Evolutionary conservation across 75 land plant species (phyloP).

Genomic region (Chamaecyparis obtusa): DNA sequence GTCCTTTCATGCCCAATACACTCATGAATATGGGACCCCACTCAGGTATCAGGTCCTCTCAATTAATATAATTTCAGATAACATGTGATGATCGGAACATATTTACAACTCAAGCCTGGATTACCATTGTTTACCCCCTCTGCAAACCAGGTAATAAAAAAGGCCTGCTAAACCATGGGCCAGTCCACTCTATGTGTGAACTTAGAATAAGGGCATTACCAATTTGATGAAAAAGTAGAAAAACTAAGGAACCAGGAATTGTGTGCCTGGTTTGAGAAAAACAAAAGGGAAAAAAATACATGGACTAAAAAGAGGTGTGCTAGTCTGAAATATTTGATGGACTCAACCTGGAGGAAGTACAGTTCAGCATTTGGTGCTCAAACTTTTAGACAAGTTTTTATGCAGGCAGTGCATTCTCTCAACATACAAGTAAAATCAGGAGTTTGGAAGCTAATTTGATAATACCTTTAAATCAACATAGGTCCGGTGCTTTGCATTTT

Average conservation of each 20-base stretch:
- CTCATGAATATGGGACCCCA: too few species aligned
- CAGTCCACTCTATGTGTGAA: background rate
- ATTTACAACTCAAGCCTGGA: background rate
- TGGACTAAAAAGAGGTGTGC: background rate
- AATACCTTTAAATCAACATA: conserved; percentile 90
- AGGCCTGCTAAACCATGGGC: background rate
- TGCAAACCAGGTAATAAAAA: background rate
- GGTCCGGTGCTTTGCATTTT: conserved; percentile 79
- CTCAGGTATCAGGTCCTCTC: too few species aligned
- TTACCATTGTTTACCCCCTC: background rate
- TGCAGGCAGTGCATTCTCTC: background rate
- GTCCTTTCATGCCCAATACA: too few species aligned
- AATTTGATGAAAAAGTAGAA: conserved; percentile 2
- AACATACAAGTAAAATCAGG: background rate
- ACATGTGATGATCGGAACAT: background rate
- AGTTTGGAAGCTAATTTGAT: background rate
- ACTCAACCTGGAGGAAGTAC: background rate
- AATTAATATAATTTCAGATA: background rate
- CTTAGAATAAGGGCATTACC: background rate
- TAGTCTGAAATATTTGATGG: background rate
- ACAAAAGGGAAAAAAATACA: background rate
- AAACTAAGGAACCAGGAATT: background rate
- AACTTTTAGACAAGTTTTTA: background rate
- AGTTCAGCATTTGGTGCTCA: background rate
- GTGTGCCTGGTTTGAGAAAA: background rate